Conservation (phyloP, 371 early-diverging fungal genomes). For the Rhizopus sp. region DNA sequence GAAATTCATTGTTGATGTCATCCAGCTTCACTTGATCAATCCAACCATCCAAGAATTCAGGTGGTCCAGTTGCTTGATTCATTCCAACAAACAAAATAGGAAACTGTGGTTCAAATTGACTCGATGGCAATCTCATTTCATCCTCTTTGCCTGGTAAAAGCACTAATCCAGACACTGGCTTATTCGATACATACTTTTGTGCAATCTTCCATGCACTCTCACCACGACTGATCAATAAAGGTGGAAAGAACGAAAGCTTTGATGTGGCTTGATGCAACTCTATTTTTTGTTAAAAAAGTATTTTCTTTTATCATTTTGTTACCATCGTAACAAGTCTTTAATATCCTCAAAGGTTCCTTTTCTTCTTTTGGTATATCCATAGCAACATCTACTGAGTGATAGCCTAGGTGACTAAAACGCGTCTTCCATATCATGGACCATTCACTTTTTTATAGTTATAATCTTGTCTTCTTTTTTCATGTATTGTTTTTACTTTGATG, state of each 20-base stretch:
- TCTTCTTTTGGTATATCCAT: constrained; percentile 10
- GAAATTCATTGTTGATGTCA: constrained; percentile 8
- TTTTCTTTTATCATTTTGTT: not conserved
- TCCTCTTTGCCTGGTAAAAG: constrained; percentile 14
- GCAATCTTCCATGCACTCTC: constrained; percentile 32
- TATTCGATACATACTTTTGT: constrained; percentile 42
- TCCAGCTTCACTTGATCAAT: constrained; percentile 20
- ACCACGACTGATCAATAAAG: constrained; percentile 37
- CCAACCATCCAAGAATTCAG: constrained; percentile 31
- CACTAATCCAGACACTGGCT: constrained; percentile 43
- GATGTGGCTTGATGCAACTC: constrained; percentile 25
- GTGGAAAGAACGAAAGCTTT: constrained; percentile 41
- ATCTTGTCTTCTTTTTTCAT: not conserved
- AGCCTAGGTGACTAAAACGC: constrained; percentile 33
- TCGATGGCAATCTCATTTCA: constrained; percentile 6
- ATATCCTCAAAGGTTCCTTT: not conserved
- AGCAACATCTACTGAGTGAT: constrained; percentile 11
- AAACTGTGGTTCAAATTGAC: constrained; percentile 45
- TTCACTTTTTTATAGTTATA: not conserved
- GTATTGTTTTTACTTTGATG: constrained; percentile 2
- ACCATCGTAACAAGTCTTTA: constrained; percentile 33
- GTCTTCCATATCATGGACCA: constrained; percentile 29
- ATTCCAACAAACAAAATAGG: constrained; percentile 25
- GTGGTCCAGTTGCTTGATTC: constrained; percentile 6
- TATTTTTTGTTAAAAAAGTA: not conserved